phyloP scores from a whole-genome alignment of 1,284 basidiomycete genomes.

The Tylopilus microsporus region DNA sequence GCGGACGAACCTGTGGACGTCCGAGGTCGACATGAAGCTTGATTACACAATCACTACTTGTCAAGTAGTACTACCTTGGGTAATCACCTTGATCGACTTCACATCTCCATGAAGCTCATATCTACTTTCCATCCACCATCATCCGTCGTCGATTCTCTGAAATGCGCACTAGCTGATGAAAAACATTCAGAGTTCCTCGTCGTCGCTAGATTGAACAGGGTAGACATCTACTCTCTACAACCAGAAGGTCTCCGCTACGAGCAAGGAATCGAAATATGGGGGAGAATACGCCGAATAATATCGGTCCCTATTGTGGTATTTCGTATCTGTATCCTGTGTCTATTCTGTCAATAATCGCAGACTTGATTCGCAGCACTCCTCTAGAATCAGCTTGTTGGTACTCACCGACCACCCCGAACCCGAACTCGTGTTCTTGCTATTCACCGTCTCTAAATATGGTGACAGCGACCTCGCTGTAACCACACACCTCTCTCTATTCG shows the following conservation, averaged over 20 bases:
- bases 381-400: conserved; percentile 52
- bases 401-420: conserved; percentile 72
- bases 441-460: conserved; percentile 37
- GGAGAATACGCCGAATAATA: conserved; percentile 53
- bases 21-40: conserved; percentile 32
- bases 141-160: conserved; percentile 58
- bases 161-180: conserved; percentile 50
- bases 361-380: conserved; percentile 36
- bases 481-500: conserved; percentile 48
- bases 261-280: conserved; percentile 60
- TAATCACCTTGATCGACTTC: background rate
- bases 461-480: conserved; percentile 36
- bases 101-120: conserved; percentile 55
- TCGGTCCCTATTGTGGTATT: conserved; percentile 51
- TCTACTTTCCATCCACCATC: conserved; percentile 65
- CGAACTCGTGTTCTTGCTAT: conserved; percentile 57
- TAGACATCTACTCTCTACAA: conserved; percentile 62
- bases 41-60: background rate
- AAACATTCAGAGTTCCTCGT: conserved; percentile 57
- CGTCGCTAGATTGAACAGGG: conserved; percentile 56
- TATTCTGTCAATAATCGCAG: conserved; percentile 8
- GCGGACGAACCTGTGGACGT: conserved; percentile 47
- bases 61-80: too few species aligned
- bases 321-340: background rate
- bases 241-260: conserved; percentile 54